Evolutionary conservation across 768 basidiomycete species (phyloP), one percentile per base, ranked within the genome.

Genomic region (Xerocomellus amylosporus): DNA sequence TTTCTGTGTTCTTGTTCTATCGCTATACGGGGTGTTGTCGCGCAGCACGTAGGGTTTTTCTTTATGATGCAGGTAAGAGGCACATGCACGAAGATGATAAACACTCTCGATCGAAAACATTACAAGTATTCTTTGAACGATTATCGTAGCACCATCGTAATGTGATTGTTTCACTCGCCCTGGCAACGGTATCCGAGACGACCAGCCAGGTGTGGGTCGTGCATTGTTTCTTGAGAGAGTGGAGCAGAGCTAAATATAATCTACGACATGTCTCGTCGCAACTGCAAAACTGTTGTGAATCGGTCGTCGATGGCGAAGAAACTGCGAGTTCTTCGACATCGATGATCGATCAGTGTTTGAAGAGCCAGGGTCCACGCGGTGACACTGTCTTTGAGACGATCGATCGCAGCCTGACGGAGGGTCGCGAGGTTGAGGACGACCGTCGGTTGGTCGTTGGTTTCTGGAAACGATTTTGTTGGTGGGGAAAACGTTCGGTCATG

Each of bases 31-130:
- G 51, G 44, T 58, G 44, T 61, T 54, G 38, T 48, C 50, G 10
- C 51, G 37, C 42, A 43, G 50, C 56, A 57, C 54, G 38, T 60
- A 24, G 49, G 39, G 69, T 49, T 54, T 52, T 64, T 48, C 33
- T 60, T 67, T 59, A 67, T 65, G 67, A 67, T 65, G 67, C 60
- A 59, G 65, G 69, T 65, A 67, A 66, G 60, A 44, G 45, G 54
- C 45, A 51, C 59, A 64, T 56, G 60, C 68, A 59, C 24, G 48
- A 49, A 55, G 55, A 66, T 59, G 62, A 64, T 60, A 49, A 41
- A 28, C 54, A 41, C 50, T 44, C 49, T 24, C 4, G 26, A 46
- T 54, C 58, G 41, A n/a, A 63, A 69, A 61, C 49, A 59, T 17
- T 70, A 70, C 60, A 33, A 53, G 67, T 71, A 69, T 50, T 60